Conservation (phyloP, 1,284 basidiomycete species). For the Ceratobasidium papillatum region DNA sequence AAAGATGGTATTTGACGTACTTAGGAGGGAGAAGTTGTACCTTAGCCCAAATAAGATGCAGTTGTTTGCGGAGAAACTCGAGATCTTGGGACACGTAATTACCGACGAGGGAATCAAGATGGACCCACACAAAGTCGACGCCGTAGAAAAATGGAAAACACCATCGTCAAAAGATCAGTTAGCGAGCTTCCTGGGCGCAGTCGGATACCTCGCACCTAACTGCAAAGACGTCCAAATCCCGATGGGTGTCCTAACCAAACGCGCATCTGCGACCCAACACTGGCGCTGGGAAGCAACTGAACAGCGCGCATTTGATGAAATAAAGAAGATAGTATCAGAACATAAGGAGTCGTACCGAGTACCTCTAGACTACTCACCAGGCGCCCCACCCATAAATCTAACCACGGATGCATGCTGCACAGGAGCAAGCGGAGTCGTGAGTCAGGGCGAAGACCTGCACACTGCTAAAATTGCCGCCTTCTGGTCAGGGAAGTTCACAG, state of each 20-base stretch:
- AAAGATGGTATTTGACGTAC: slow-evolving; percentile 49
- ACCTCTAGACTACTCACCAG: slow-evolving; percentile 48
- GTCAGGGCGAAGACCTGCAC: slow-evolving; percentile 47
- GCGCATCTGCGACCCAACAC: slow-evolving; percentile 46
- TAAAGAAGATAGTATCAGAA: slow-evolving; percentile 48
- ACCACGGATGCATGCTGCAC: slow-evolving; percentile 49
- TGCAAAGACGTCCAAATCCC: slow-evolving; percentile 43
- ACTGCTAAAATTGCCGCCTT: slow-evolving; percentile 48
- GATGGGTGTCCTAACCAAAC: slow-evolving; percentile 46
- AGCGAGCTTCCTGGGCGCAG: slow-evolving; percentile 39
- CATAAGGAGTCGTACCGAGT: slow-evolving; percentile 46
- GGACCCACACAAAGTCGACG: slow-evolving; percentile 39
- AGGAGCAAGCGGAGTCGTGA: slow-evolving; percentile 54
- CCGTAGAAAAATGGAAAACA: slow-evolving; percentile 40
- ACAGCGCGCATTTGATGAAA: slow-evolving; percentile 53
- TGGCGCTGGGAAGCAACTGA: slow-evolving; percentile 52
- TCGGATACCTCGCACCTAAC: slow-evolving; percentile 33
- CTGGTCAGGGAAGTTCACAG: slow-evolving; percentile 54
- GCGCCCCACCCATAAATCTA: slow-evolving; percentile 28
- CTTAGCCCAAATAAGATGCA: slow-evolving; percentile 48
- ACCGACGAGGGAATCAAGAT: slow-evolving; percentile 49
- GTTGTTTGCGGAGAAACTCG: slow-evolving; percentile 48
- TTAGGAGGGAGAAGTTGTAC: slow-evolving; percentile 48
- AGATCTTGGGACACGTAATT: slow-evolving; percentile 52
- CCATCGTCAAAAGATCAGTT: slow-evolving; percentile 38